These are phyloP conservation scores for Catunica adiposa DNA, from an alignment of 2,329 filamentous ascomycete species.

Conservation along the genomic window DNA sequence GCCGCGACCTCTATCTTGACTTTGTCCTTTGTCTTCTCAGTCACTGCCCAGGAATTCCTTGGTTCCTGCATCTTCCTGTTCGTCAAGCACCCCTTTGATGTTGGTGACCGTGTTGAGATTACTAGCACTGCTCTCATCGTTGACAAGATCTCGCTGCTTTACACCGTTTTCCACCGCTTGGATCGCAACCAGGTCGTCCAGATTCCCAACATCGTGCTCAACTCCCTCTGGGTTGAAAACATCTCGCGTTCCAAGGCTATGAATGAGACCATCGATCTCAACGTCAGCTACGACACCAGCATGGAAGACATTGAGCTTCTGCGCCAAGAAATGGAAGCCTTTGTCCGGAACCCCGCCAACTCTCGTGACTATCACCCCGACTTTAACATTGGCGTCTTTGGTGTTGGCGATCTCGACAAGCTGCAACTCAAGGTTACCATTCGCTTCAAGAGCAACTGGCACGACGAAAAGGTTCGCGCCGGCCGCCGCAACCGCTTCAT, in stretches of 20 bases:
- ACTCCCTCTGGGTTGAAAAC: slow-evolving; percentile 91
- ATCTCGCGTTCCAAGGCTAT: slow-evolving; percentile 80
- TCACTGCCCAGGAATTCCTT: slow-evolving; percentile 85
- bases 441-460: slow-evolving; percentile 84
- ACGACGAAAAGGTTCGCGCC: slow-evolving; percentile 68
- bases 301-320: slow-evolving; percentile 83
- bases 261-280: slow-evolving; percentile 68
- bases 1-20: slow-evolving; percentile 85
- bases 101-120: slow-evolving; percentile 86
- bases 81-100: slow-evolving; percentile 94
- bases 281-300: slow-evolving; percentile 68
- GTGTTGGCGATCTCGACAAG: slow-evolving; percentile 77
- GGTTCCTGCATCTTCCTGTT: slow-evolving; percentile 97
- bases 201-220: slow-evolving; percentile 79
- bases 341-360: slow-evolving; percentile 73
- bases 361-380: slow-evolving; percentile 80
- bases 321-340: slow-evolving; percentile 67
- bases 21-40: slow-evolving; percentile 89
- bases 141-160: slow-evolving; percentile 85
- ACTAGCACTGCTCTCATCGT: slow-evolving; percentile 49
- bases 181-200: slow-evolving; percentile 61
- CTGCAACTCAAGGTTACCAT: slow-evolving; percentile 69
- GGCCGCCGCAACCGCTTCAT: slow-evolving; percentile 88
- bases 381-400: slow-evolving; percentile 58
- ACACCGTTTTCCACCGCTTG: slow-evolving; percentile 77